Conservation (phyloP, 73 alveolate species). For the Blepharisma stoltei region DNA sequence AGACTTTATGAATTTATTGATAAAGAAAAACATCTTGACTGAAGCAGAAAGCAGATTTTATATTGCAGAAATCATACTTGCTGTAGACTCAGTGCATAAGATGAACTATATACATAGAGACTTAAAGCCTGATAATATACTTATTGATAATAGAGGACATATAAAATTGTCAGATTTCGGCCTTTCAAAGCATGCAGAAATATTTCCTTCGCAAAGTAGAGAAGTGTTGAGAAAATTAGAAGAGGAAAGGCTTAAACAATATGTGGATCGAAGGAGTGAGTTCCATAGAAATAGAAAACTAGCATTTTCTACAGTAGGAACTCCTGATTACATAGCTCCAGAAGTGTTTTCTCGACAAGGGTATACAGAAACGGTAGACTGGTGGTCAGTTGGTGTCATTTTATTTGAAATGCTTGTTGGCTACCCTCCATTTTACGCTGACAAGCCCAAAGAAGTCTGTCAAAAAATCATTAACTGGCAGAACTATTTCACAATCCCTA, state of each 20-base stretch:
- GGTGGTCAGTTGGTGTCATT: slow-evolving; percentile 90
- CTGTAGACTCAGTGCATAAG: slow-evolving; percentile 85
- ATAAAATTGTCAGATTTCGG: slow-evolving; percentile 89
- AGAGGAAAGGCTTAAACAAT: neutral
- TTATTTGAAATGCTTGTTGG: slow-evolving; percentile 90
- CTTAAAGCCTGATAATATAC: slow-evolving; percentile 85
- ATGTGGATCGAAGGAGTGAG: slow-evolving; percentile 54
- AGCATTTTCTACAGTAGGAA: slow-evolving; percentile 46
- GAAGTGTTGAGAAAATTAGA: slow-evolving; percentile 27
- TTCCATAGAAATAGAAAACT: slow-evolving; percentile 68
- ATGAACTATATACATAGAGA: slow-evolving; percentile 90
- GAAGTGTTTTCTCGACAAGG: slow-evolving; percentile 79
- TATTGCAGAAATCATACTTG: slow-evolving; percentile 82
- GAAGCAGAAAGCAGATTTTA: slow-evolving; percentile 82
- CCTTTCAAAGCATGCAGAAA: slow-evolving; percentile 78
- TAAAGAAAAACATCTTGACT: slow-evolving; percentile 74
- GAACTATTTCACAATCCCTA: slow-evolving; percentile 69
- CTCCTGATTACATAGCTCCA: slow-evolving; percentile 84
- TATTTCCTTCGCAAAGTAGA: slow-evolving; percentile 23
- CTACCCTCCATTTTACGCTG: slow-evolving; percentile 88
- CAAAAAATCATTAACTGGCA: slow-evolving; percentile 67
- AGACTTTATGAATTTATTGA: slow-evolving; percentile 76
- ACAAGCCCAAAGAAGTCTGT: slow-evolving; percentile 64
- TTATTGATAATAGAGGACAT: slow-evolving; percentile 84
- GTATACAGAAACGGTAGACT: slow-evolving; percentile 76